A percentile compares a stretch with the other conserved stretches of the same genome.
Evolutionary conservation across 2,329 filamentous ascomycete genomes (phyloP).

Genomic region (Didymella segeticola): DNA sequence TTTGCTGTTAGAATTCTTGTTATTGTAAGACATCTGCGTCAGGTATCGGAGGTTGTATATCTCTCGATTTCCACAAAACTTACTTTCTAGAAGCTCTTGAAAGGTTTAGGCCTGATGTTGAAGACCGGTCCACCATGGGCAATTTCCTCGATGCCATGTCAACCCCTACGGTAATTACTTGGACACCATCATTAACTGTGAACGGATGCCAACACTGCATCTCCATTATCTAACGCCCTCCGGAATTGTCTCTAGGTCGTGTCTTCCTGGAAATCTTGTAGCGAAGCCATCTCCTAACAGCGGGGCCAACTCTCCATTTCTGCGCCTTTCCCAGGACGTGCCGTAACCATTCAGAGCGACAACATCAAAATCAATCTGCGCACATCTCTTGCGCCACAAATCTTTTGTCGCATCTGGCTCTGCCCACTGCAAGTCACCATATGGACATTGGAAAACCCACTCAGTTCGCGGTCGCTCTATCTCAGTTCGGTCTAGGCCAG

Average conservation of each 20-base stretch:
- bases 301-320: not conserved
- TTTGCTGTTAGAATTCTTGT: no score
- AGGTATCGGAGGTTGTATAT: no score
- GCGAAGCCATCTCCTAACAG: not conserved
- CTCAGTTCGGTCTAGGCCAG: not conserved
- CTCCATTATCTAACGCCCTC: not conserved
- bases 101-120: no score
- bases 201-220: no score
- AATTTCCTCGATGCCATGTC: no score
- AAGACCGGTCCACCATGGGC: no score
- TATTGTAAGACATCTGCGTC: no score
- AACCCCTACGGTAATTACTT: no score
- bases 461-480: conserved; percentile 1
- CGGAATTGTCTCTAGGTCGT: not conserved
- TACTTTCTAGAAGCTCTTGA: no score
- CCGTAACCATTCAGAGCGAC: not conserved
- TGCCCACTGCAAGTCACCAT: not conserved
- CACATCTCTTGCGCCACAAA: not conserved
- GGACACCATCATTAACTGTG: no score
- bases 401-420: not conserved
- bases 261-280: not conserved
- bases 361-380: not conserved
- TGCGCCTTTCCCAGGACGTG: not conserved
- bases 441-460: not conserved
- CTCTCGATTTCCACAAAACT: no score